These are phyloP conservation scores for Neurospora sp. DNA, from an alignment of 2,329 filamentous ascomycete genomes.

Conservation along the genomic window DNA sequence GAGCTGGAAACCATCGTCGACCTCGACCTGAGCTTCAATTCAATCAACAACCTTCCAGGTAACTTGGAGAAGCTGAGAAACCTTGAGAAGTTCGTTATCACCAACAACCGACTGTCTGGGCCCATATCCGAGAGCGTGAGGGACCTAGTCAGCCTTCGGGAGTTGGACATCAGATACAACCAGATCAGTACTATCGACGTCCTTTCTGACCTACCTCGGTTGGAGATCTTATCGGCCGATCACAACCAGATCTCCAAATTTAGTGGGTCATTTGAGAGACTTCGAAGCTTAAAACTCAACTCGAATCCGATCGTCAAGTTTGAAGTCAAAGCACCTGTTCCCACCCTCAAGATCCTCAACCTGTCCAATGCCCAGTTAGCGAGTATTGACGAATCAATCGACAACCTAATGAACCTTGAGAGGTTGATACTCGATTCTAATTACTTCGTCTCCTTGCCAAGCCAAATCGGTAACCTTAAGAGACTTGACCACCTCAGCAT, in stretches of 20 bases:
- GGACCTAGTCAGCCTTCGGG: constrained; percentile 67
- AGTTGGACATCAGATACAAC: constrained; percentile 94
- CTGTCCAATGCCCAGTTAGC: constrained; percentile 85
- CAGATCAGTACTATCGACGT: constrained; percentile 79
- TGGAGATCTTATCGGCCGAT: constrained; percentile 82
- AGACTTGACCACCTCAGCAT: constrained; percentile 89
- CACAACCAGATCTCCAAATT: constrained; percentile 92
- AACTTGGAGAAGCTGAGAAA: constrained; percentile 68
- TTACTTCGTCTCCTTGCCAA: constrained; percentile 83
- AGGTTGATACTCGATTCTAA: constrained; percentile 89
- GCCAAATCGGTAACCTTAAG: constrained; percentile 72
- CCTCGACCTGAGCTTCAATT: constrained; percentile 94
- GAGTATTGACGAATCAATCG: constrained; percentile 80
- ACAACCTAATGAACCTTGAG: constrained; percentile 76
- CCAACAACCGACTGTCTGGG: constrained; percentile 80
- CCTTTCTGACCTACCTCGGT: constrained; percentile 69
- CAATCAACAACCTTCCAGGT: constrained; percentile 67
- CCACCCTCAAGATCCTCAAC: constrained; percentile 77
- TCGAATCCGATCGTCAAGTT: constrained; percentile 95
- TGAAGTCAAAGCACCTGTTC: constrained; percentile 65
- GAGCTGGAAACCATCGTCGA: constrained; percentile 76
- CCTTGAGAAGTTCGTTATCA: constrained; percentile 85
- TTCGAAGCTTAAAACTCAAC: constrained; percentile 80
- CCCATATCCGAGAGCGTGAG: constrained; percentile 64
- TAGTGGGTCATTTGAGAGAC: constrained; percentile 73